Base-by-base conservation (phyloP, 2,329 filamentous ascomycete species). In the Trichoderma harzianum region DNA sequence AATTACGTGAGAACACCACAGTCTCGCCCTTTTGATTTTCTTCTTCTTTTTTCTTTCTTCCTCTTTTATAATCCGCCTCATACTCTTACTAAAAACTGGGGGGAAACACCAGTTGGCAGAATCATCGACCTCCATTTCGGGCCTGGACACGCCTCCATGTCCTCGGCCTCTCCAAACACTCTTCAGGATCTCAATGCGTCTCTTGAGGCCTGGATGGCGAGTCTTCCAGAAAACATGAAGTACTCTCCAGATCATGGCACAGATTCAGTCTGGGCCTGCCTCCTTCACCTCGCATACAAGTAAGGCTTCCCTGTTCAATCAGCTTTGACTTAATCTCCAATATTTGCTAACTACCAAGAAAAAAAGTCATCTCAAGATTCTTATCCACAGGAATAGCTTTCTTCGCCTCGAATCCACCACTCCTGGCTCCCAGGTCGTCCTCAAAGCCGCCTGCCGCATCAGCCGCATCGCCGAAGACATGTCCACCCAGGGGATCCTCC, bases 271-370 rank as follows among this genome's bases (percentile, higher is more conserved):
- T 80, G 80, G 78, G 77, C 79, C 3, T 80, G 79, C 36, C 76
- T 82, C 11, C 68, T 82, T n/a, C 80, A 82, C 30, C 73, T 82
- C 7, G 80, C 80, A 1, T 82, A 82, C 74, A 80, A 82, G 80
- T 81, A 74, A 16, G 24, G 12, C 14, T 6, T 51, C n/a, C 43
- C 43, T 51, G 2, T 5, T 10, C 10, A 2, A 43, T n/a, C 18
- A 51, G 1, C 43, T 47, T 21, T 47, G n/a, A 4, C 47, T 24
- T 24, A 11, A 7, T 51, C 11, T 14, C 5, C 3, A 11, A 51
- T 51, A 34, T 26, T 47, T 7, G 16, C 62, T 68, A 53, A 71
- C 28, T 1, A 30, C 16, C 7, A 34, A 14, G 1, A 10, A 7
- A 10, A 7, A 7, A 8, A 82, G 80, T 36, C 79, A 82, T 43